These are phyloP conservation scores for Phialophora verrucosa DNA, from an alignment of 2,329 filamentous ascomycete species.

Conservation along the genomic window DNA sequence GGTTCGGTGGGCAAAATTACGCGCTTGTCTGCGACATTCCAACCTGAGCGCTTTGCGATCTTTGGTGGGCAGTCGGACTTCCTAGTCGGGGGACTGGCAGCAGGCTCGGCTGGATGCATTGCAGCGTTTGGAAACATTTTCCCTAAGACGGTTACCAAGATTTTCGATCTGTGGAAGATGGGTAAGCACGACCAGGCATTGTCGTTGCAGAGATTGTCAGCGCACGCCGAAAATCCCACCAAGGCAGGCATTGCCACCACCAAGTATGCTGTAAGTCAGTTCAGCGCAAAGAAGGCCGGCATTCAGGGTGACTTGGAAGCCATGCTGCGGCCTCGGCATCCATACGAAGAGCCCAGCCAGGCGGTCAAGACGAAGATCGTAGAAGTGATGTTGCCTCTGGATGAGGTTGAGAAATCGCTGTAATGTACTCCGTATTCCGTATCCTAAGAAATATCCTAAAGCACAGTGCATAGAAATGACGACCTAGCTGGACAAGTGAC, in stretches of 20 bases:
- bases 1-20: constrained; percentile 67
- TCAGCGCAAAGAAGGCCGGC: constrained; percentile 49
- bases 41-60: constrained; percentile 65
- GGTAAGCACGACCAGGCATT: constrained; percentile 78
- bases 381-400: constrained; percentile 42
- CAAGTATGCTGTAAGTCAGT: constrained; percentile 55
- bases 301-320: constrained; percentile 63
- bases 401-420: constrained; percentile 29
- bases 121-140: constrained; percentile 85
- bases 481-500: not conserved
- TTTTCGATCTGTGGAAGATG: constrained; percentile 76
- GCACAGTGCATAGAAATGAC: not conserved
- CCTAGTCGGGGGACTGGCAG: constrained; percentile 78
- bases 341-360: constrained; percentile 60
- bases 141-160: constrained; percentile 77
- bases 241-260: constrained; percentile 57
- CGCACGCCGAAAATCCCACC: constrained; percentile 60
- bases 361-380: constrained; percentile 52
- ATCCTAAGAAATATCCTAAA: not conserved
- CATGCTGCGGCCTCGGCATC: constrained; percentile 62
- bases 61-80: constrained; percentile 74
- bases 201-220: constrained; percentile 76
- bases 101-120: constrained; percentile 82
- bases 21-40: constrained; percentile 59
- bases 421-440: constrained; percentile 1